phyloP scores from a whole-genome alignment of 169 alveolate genomes.

The Plasmodium relictum region DNA sequence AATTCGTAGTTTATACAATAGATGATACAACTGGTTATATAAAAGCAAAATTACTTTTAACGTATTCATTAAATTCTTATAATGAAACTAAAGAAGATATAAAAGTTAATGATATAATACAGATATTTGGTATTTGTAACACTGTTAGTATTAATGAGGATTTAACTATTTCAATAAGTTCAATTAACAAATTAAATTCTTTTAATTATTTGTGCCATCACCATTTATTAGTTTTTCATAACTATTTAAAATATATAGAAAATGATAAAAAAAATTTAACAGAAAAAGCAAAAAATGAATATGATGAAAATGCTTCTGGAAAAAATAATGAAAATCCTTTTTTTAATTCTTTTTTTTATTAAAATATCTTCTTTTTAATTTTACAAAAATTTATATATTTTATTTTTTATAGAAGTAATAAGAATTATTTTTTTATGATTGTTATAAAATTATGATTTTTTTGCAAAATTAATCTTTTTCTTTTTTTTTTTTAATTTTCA shows the following conservation, averaged over 20 bases:
- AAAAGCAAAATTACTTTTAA: constrained; percentile 71
- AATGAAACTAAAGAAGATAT: constrained; percentile 50
- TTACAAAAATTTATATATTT: too few species aligned
- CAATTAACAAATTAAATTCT: constrained; percentile 62
- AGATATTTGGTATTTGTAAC: constrained; percentile 69
- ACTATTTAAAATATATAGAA: constrained; percentile 63
- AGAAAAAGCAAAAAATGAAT: constrained; percentile 35
- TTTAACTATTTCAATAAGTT: constrained; percentile 64
- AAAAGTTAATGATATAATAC: constrained; percentile 51
- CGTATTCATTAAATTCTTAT: constrained; percentile 30
- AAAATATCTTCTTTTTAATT: neutral
- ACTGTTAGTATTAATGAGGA: constrained; percentile 67
- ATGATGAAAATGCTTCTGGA: constrained; percentile 11
- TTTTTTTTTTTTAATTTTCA: too few species aligned
- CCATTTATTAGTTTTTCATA: constrained; percentile 67
- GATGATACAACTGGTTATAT: constrained; percentile 77
- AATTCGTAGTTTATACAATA: constrained; percentile 67
- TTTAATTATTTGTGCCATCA: constrained; percentile 74
- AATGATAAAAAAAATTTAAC: constrained; percentile 25
- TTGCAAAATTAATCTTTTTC: too few species aligned
- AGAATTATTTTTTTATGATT: too few species aligned
- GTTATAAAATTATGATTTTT: too few species aligned
- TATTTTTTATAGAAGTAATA: too few species aligned
- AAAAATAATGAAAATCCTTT: constrained; percentile 49
- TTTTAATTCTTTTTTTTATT: constrained; percentile 60